phyloP scores from a whole-genome alignment of 108 stramenopile genomes.

The Skeletonema grethae region DNA sequence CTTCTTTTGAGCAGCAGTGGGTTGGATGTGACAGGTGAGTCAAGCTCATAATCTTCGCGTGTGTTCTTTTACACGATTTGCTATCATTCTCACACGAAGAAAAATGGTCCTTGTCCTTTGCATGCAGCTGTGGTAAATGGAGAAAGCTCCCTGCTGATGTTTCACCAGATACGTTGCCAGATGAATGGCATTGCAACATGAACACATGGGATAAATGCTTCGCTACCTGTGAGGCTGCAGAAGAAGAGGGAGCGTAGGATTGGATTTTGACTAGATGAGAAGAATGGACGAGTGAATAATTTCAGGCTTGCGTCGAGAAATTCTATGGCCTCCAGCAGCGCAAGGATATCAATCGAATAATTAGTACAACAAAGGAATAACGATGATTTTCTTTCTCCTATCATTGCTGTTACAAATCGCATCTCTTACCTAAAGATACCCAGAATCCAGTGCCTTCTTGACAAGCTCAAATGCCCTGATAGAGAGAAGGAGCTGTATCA shows the following conservation, averaged over 20 bases:
- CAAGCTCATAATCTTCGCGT: not conserved
- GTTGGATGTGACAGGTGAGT: constrained; percentile 15
- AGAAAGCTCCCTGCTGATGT: constrained; percentile 5
- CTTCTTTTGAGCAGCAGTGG: constrained; percentile 6
- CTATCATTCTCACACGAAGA: not conserved
- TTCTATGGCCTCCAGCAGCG: not conserved
- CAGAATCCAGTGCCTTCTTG: too few species aligned
- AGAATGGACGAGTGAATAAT: not conserved
- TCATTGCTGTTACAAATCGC: too few species aligned
- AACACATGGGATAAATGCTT: constrained; percentile 6
- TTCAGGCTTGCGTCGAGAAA: not conserved
- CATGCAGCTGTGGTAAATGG: constrained; percentile 9
- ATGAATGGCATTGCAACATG: constrained; percentile 6
- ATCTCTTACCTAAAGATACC: too few species aligned
- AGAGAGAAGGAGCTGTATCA: too few species aligned
- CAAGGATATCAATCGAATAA: too few species aligned
- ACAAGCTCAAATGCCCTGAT: too few species aligned
- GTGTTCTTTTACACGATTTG: not conserved
- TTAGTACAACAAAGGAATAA: too few species aligned
- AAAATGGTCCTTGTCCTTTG: not conserved
- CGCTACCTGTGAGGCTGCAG: constrained; percentile 5
- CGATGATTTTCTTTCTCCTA: too few species aligned
- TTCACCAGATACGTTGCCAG: not conserved
- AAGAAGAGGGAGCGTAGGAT: constrained; percentile 7
- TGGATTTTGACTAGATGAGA: not conserved